A percentile compares a stretch with the other conserved stretches of the same genome.
Evolutionary conservation across 108 stramenopile genomes (phyloP).

Genomic region (Skeletonema costatum): DNA sequence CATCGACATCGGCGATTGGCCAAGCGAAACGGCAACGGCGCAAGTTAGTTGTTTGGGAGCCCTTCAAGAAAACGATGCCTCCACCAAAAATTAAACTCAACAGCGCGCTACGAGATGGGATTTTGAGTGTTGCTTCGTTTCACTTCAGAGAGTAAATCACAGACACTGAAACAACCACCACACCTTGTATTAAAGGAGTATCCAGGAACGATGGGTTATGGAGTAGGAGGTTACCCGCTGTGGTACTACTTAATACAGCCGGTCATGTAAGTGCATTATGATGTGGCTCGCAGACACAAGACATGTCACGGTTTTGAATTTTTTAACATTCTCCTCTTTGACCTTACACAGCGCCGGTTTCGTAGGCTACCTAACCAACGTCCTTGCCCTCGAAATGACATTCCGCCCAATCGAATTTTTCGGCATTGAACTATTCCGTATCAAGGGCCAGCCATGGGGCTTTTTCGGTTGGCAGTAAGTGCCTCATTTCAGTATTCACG

Average conservation of each 20-base stretch:
- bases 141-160: too few species aligned
- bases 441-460: conserved; percentile 87
- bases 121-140: too few species aligned
- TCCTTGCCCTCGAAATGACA: conserved; percentile 91
- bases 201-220: conserved; percentile 29
- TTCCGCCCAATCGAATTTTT: conserved; percentile 90
- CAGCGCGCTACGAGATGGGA: too few species aligned
- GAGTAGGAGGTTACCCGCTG: conserved; percentile 49
- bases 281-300: neutral
- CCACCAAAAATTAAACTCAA: too few species aligned
- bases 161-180: too few species aligned
- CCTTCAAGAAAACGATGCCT: too few species aligned
- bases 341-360: conserved; percentile 45
- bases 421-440: conserved; percentile 76
- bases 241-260: conserved; percentile 73
- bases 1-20: too few species aligned
- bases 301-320: neutral
- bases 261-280: conserved; percentile 46
- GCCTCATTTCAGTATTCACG: neutral
- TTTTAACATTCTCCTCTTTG: neutral
- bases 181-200: too few species aligned
- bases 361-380: conserved; percentile 89
- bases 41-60: too few species aligned
- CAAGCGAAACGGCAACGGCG: too few species aligned
- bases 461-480: conserved; percentile 70